Percentiles rank a stretch among this genome's conserved stretches.
phyloP scores from a whole-genome alignment of 2,329 filamentous ascomycete genomes.

The Arthrobotrys conoides region DNA sequence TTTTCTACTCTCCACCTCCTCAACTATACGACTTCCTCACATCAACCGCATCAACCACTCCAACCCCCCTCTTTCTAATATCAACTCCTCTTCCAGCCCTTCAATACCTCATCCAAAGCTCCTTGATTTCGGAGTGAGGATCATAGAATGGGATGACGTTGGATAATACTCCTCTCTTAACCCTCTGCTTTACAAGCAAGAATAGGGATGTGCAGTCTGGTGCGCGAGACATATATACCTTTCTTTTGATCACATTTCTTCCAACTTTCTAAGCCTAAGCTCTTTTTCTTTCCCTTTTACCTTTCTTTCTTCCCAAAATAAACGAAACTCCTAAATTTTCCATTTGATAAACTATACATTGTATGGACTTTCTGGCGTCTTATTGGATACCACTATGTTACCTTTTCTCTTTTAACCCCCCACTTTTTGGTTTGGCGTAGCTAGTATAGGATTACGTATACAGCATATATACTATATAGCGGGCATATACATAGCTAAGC shows the following conservation, averaged over 20 bases:
- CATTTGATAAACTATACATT: background rate
- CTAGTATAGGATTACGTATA: constrained; percentile 7
- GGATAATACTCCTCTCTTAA: background rate
- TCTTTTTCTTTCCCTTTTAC: background rate
- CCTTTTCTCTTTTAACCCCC: background rate
- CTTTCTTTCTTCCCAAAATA: background rate
- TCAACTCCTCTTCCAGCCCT: background rate
- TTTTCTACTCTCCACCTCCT: background rate
- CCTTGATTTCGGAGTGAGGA: background rate
- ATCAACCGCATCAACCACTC: background rate
- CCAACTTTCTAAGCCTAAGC: background rate
- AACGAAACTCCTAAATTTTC: background rate
- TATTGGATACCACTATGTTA: background rate
- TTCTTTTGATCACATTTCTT: background rate
- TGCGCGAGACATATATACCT: constrained; percentile 24
- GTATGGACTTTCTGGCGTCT: background rate
- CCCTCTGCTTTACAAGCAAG: background rate
- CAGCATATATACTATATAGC: constrained; percentile 12
- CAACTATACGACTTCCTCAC: constrained; percentile 3
- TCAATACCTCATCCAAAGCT: background rate
- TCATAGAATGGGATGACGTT: constrained; percentile 14
- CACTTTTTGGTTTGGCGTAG: background rate
- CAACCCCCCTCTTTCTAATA: background rate
- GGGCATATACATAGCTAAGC: constrained; percentile 1
- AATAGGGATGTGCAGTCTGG: constrained; percentile 23